Evolutionary conservation across 2,329 filamentous ascomycete genomes (phyloP), one percentile per base, ranked within the genome.

Genomic region (Chrysoporthe austroafricana): DNA sequence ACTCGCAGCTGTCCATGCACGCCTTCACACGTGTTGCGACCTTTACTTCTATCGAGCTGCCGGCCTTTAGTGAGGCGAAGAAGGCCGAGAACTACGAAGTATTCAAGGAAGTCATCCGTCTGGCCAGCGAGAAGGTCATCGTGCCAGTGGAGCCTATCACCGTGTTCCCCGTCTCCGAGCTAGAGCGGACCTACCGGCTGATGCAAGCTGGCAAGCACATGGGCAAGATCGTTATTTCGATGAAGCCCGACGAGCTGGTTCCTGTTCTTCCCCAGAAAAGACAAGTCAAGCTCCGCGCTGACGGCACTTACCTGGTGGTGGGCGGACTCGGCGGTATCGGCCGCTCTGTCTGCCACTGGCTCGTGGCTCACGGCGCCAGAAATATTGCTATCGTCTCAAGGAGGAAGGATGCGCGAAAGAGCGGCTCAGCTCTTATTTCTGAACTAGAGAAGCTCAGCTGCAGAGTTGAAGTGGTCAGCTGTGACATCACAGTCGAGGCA

Each of bases 121-220:
- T 54, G 26, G 66, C 66, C 42, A 13, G 32, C 26, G 57, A 63
- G 39, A 65, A 61, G 58, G 62, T 65, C 42, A 63, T 62, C 56
- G 66, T 42, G 2, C 50, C 50, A 1, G n/a, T 65, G 36, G 56
- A 68, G 36, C 66, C 66, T 11, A 63, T 68, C 66, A 68, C 64
- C 48, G 26, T 68, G 5, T 58, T 67, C n/a, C 48, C 8, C 32
- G 56, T 68, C 7, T 50, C 34, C 43, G 66, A 75, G 5, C 73
- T 82, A 0, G 73, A 75, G 5, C 72, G 77, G 0, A 79, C 79
- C 1, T 82, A 84, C 68, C 74, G 79, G 3, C 73, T 77, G 32
- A 78, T 84, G 6, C 69, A 70, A 63, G 59, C 61, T 44, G 69
- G 69, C 46, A 70, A 70, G 64, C 66, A 70, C 42, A 67, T 69